Base-by-base conservation (phyloP, 768 basidiomycete species). In the Phlegmacium glaucopus region DNA sequence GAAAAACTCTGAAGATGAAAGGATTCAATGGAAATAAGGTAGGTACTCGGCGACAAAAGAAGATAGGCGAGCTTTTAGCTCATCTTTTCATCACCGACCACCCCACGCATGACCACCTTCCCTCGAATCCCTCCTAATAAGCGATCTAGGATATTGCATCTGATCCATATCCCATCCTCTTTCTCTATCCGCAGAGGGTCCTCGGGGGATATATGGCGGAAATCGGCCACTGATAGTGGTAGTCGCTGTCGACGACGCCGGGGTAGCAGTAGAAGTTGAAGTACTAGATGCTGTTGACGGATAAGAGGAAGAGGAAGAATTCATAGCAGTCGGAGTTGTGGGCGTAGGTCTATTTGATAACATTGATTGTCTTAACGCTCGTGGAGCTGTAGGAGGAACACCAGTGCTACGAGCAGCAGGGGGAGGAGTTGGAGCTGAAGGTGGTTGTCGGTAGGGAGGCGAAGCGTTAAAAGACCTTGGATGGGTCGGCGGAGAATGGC, bases 121-220 rank as follows among this genome's bases (percentile, higher is more conserved):
- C 40, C 26, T 16, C 9, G 5, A 12, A 2, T 16, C 18, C 44
- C 28, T 26, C 35, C 7, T 45, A 18, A 8, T 34, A 22, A 27
- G 17, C 26, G 22, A 22, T 38, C 47, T 42, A 36, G 17, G 22
- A 28, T 42, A n/a, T 40, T 47, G 10, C 45, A 17, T 53, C 22
- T 22, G 22, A 22, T n/a, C 67, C n/a, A 72, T 61, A 12, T 76
- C 75, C 63, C 74, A 65, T 13, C 76, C 77, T 32, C 76, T 61
- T 16, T 80, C 78, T 3, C 79, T 68, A 54, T 79, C 79, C 2
- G 75, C 76, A 9, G 72, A 75, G 3, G 77, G 79, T 4, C 76
- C 78, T 1, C 79, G 69, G 28, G 79, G 77, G 4, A 71, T 66
- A 38, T 70, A 65, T 34, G 66, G 68, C 39, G 68, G 59, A 25